These are phyloP conservation scores for Thalia dealbata DNA, from an alignment of 176 grass and related monocot species.

Conservation along the genomic window DNA sequence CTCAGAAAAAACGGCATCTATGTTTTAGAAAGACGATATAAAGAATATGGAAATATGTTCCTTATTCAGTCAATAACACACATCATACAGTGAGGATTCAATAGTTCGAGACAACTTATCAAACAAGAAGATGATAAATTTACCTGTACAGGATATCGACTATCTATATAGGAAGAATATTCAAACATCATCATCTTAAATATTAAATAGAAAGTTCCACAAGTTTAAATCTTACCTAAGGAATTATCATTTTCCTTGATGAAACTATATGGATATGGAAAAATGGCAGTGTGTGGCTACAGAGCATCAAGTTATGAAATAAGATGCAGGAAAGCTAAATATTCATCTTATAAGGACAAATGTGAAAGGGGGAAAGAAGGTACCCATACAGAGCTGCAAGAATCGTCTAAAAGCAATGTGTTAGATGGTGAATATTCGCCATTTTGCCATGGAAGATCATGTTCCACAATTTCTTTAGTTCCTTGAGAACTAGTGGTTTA, in stretches of 20 bases:
- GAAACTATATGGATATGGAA: conserved; percentile 49
- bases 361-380: not conserved
- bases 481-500: conserved; percentile 85
- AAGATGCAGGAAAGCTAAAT: too few species aligned
- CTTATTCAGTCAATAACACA: too few species aligned
- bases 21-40: too few species aligned
- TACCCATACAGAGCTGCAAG: conserved; percentile 70
- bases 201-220: conserved; percentile 1
- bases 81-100: too few species aligned
- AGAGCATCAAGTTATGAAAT: not conserved
- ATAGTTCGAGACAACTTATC: not conserved
- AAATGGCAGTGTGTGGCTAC: conserved; percentile 75
- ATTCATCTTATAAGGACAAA: conserved; percentile 5
- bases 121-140: not conserved
- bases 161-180: not conserved
- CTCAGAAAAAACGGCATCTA: too few species aligned
- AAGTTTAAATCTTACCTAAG: conserved; percentile 41
- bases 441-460: conserved; percentile 62
- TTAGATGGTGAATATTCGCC: conserved; percentile 77
- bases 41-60: too few species aligned
- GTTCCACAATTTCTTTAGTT: conserved; percentile 78
- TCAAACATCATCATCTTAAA: not conserved
- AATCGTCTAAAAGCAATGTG: conserved; percentile 94
- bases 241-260: conserved; percentile 47
- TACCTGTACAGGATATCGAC: not conserved